Conservation (phyloP, 371 early-diverging fungal genomes). For the Mortierella polycephala region DNA sequence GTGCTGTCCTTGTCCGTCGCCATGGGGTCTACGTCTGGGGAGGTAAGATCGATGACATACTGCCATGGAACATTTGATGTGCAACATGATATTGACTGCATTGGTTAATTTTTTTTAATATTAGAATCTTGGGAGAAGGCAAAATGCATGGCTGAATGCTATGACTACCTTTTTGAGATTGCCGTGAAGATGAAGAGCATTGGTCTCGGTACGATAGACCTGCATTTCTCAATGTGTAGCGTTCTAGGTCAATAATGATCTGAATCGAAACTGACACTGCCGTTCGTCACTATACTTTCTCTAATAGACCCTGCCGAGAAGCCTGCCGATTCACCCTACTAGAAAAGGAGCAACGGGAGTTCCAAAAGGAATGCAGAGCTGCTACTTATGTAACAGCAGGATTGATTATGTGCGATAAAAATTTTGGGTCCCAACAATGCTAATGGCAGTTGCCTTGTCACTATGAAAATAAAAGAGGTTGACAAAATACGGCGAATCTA, state of each 20-base stretch:
- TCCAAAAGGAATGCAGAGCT: too few relatives aligned
- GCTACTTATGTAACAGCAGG: too few relatives aligned
- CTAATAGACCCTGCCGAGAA: constrained; percentile 10
- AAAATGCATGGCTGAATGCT: constrained; percentile 98
- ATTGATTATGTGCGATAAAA: too few relatives aligned
- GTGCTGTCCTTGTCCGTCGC: constrained; percentile 93
- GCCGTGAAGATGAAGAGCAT: constrained; percentile 91
- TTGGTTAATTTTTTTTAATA: not conserved
- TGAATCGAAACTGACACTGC: not conserved
- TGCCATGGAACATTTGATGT: not conserved
- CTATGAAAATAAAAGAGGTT: too few relatives aligned
- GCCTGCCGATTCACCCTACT: constrained; percentile 15
- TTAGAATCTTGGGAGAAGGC: constrained; percentile 95
- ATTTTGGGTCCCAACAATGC: too few relatives aligned
- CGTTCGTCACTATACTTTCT: not conserved
- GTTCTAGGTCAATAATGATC: too few relatives aligned
- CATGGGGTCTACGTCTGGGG: constrained; percentile 97
- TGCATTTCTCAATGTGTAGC: too few relatives aligned
- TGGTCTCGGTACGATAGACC: constrained; percentile 58
- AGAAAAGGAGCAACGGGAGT: too few relatives aligned
- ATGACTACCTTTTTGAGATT: constrained; percentile 97
- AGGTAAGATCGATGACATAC: constrained; percentile 54
- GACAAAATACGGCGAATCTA: too few relatives aligned
- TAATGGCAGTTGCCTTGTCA: too few relatives aligned
- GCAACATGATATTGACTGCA: not conserved